phyloP scores from a whole-genome alignment of 371 early-diverging fungal species.

The Mucor plumbeus region DNA sequence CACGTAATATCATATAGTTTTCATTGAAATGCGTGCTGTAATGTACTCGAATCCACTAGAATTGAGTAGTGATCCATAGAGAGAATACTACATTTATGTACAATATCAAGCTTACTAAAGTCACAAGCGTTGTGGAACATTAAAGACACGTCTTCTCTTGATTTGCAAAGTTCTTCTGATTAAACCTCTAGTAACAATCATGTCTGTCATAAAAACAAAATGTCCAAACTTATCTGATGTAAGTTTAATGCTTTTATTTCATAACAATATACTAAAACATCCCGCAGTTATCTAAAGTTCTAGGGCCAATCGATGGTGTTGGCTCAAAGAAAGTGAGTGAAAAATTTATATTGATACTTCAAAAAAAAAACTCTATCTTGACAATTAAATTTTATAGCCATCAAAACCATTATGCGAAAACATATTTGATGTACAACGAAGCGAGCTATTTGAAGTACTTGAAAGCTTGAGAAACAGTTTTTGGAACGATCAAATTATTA shows the following conservation, averaged over 20 bases:
- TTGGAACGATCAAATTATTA: constrained; percentile 18
- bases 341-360: too few relatives aligned
- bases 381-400: neutral
- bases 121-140: too few relatives aligned
- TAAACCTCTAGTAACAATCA: neutral
- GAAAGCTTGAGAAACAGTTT: constrained; percentile 25
- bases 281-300: neutral
- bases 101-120: too few relatives aligned
- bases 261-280: neutral
- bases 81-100: too few relatives aligned
- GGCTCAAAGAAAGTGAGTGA: neutral
- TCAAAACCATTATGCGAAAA: constrained; percentile 37
- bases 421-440: constrained; percentile 37
- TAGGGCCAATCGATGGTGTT: neutral
- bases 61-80: too few relatives aligned
- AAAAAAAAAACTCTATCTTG: neutral
- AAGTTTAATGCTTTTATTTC: neutral
- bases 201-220: constrained; percentile 4
- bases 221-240: constrained; percentile 4
- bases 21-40: too few relatives aligned
- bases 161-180: neutral
- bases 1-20: too few relatives aligned
- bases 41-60: too few relatives aligned
- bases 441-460: constrained; percentile 28
- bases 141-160: neutral